Evolutionary conservation across 768 basidiomycete species (phyloP), one percentile per base, ranked within the genome.

Genomic region (Podaxis sp.): DNA sequence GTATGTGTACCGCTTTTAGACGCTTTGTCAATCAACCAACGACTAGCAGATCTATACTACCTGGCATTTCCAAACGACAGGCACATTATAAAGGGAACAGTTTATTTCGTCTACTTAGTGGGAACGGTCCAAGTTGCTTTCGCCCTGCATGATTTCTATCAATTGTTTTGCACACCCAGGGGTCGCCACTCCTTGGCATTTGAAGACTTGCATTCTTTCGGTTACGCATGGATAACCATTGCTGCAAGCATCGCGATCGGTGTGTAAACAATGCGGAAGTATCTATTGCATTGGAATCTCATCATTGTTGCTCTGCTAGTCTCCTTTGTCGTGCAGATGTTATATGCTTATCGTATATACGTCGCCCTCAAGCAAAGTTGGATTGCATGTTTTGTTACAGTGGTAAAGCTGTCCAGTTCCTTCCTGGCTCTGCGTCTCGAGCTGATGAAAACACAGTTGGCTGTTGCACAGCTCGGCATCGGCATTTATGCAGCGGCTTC

Each of bases 41-140:
- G 52, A 17, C 40, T 17, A 11, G 36, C 19, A 56, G 55, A 29
- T n/a, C 38, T 56, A 1, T 59, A 50, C 49, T 59, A 50, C 36
- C 13, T 50, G 22, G 57, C 47, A n/a, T 59, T 59, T 12, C 57
- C 57, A 13, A 37, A 59, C 24, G 57, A 59, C 36, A 59, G 24
- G 24, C 17, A 36, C 8, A 19, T 37, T 19, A 37, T 27, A 12
- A 59, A 51, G 38, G 13, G 15, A 7, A 25, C 38, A 2, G 57
- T 59, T 3, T 50, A 38, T 19, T 59, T 50, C 25, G 36, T 59
- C 19, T 50, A 38, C 15, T 9, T 50, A 15, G 22, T 59, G 4
- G 57, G 57, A 19, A 51, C 57, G 7, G 4, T 36, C 17, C 57
- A 59, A 51, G 51, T 49, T 2, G 47, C 47, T 13, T 24, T 59